Base-by-base conservation (phyloP, 805 yeast species). In the Kodamaea neixiangensis region DNA sequence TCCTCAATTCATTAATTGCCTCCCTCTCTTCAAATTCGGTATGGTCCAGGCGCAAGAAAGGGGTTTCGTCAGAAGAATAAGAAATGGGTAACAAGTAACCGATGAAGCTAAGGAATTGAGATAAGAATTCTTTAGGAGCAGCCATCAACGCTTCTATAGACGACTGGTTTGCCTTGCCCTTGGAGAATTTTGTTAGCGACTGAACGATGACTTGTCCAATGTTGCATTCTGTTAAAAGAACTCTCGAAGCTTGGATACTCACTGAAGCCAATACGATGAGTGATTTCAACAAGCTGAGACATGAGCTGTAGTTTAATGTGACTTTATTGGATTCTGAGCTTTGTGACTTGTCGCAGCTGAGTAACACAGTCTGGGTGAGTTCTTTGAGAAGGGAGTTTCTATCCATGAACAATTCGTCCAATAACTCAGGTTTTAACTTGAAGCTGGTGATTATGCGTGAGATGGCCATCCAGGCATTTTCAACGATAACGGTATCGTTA, bases 111-210 rank as follows among this genome's bases (percentile, higher is more conserved):
- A 89, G 66, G 15, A 85, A 72, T 11, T 81, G 72, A 1, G 79
- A 57, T 15, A 87, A 65, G 22, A 87, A 62, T n/a, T 83, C 86
- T 57, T 83, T 86, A 0, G 93, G 91, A 2, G 84, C 80, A 48
- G 85, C 80, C 82, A 89, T 85, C 37, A 90, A 66, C 0, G 89
- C 80, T 59, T 88, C 96, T 43, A 86, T 80, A 4, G 89, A 72
- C 1, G 81, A 63, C 2, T 42, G 34, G 6, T 43, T 55, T 21
- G 48, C 21, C 44, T 44, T 55, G 56, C 6, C 56, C 50, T 78
- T 79, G 9, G 80, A 74, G 57, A 77, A 83, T 39, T 75, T 78
- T 19, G 78, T 71, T 49, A 88, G 66, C 1, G 85, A 74, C n/a
- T 73, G 65, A 14, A 67, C 65, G 3, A 88, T 66, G 11, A 77